Evolutionary conservation across 768 basidiomycete genomes (phyloP).

Genomic region (Leccinum arenicola): DNA sequence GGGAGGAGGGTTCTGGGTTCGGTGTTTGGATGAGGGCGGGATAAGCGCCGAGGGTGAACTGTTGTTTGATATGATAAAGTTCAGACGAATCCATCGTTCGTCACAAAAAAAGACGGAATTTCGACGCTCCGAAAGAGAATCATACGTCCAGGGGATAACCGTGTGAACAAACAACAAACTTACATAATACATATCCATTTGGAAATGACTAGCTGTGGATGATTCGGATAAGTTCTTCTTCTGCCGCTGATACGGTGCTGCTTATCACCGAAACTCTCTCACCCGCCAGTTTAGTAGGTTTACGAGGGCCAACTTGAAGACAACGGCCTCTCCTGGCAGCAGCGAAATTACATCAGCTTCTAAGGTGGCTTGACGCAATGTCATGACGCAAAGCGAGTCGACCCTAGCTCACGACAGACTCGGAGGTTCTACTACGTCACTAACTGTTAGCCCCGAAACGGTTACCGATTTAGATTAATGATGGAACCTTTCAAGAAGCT

Average conservation of each 20-base stretch:
- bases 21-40: slow-evolving; percentile 53
- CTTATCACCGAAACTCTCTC: background rate
- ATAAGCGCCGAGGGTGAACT: slow-evolving; percentile 77
- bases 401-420: background rate
- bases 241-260: background rate
- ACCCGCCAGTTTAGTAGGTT: background rate
- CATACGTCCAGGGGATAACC: background rate
- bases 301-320: no score
- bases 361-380: background rate
- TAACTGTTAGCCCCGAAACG: background rate
- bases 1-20: slow-evolving; percentile 57
- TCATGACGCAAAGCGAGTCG: background rate
- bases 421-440: background rate
- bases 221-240: background rate
- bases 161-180: background rate
- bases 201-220: background rate
- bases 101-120: background rate
- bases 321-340: background rate
- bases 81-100: slow-evolving; percentile 56
- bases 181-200: background rate
- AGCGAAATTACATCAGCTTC: background rate
- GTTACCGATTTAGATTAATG: background rate
- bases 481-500: background rate
- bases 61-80: slow-evolving; percentile 69
- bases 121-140: background rate